These are phyloP conservation scores for Medicago lupulina DNA, from an alignment of 306 rosid genomes.

Conservation along the genomic window DNA sequence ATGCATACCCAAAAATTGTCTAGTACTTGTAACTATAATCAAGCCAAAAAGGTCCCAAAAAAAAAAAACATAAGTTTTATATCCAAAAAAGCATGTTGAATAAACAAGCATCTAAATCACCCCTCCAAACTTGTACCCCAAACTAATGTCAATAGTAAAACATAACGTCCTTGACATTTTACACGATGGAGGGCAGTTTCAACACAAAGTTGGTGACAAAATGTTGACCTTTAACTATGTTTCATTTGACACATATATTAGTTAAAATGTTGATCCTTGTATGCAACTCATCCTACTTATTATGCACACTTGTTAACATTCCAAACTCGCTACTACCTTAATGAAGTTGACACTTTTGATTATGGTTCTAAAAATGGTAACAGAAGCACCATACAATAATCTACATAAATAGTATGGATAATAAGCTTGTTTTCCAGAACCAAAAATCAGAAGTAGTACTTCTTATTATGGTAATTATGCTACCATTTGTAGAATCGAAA, in stretches of 20 bases:
- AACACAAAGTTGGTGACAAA: neutral
- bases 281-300: slow-evolving; percentile 56
- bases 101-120: neutral
- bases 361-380: slow-evolving; percentile 36
- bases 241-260: neutral
- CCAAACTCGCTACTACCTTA: slow-evolving; percentile 46
- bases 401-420: too few species aligned
- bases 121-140: neutral
- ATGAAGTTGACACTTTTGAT: slow-evolving; percentile 43
- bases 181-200: slow-evolving; percentile 18
- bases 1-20: neutral
- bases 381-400: neutral
- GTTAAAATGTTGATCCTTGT: neutral
- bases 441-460: too few species aligned
- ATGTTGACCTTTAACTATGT: too few species aligned
- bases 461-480: too few species aligned
- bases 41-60: neutral
- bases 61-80: neutral
- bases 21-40: neutral
- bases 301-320: slow-evolving; percentile 58
- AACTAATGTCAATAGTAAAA: slow-evolving; percentile 41
- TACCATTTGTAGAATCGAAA: slow-evolving; percentile 34
- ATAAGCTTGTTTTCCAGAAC: too few species aligned
- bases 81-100: neutral
- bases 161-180: slow-evolving; percentile 46